These are phyloP conservation scores for Salix koriyanagi DNA, from an alignment of 345 rosid genomes.

Conservation along the genomic window DNA sequence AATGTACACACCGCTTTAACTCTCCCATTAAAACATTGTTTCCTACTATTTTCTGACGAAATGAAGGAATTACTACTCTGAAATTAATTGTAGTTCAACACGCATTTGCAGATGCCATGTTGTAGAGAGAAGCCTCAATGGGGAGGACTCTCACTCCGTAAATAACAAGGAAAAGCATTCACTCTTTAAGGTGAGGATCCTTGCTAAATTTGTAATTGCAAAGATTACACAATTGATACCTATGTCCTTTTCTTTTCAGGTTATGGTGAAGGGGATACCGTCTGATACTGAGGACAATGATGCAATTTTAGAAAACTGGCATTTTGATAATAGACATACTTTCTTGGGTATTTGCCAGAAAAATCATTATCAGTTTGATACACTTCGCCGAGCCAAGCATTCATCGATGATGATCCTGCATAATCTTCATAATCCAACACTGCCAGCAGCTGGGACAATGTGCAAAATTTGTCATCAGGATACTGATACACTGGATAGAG, in stretches of 20 bases:
- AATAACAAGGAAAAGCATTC: constrained; percentile 42
- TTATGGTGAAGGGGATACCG: constrained; percentile 34
- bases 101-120: constrained; percentile 47
- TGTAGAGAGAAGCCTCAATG: constrained; percentile 22
- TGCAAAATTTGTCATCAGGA: constrained; percentile 45
- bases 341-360: constrained; percentile 53
- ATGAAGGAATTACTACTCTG: not conserved
- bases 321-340: constrained; percentile 51
- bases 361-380: constrained; percentile 53
- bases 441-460: not conserved
- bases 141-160: constrained; percentile 24
- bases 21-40: not conserved
- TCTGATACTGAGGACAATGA: constrained; percentile 51
- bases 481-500: constrained; percentile 7
- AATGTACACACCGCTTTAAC: too few species aligned
- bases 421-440: constrained; percentile 36
- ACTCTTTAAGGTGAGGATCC: constrained; percentile 43
- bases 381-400: constrained; percentile 65
- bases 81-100: not conserved
- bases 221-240: not conserved
- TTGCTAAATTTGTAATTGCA: not conserved
- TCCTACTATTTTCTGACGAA: not conserved
- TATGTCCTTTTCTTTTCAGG: constrained; percentile 26
- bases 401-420: constrained; percentile 77
- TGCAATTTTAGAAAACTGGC: constrained; percentile 23